Conservation (phyloP, 352 stramenopile species). For the Thalassiosira pacifica region DNA sequence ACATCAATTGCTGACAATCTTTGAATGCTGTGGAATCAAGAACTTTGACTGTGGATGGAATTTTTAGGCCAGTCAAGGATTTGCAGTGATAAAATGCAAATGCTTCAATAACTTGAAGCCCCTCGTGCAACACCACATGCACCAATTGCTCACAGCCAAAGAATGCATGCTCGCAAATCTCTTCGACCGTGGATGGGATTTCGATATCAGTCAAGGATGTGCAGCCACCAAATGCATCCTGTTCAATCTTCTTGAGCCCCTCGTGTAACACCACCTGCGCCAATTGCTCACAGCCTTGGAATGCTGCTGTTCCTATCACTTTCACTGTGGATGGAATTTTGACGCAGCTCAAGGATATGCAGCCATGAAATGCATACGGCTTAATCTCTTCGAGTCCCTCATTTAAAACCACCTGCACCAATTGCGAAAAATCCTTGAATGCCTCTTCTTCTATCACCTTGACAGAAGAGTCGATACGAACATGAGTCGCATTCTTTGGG, state of each 20-base stretch:
- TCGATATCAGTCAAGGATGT: not conserved
- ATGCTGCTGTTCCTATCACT: not conserved
- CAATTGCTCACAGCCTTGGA: not conserved
- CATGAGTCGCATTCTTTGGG: too few relatives aligned
- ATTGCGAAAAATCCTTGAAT: too few relatives aligned
- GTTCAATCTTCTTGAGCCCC: slow-evolving; percentile 3
- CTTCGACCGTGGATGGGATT: slow-evolving; percentile 1
- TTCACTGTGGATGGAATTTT: not conserved
- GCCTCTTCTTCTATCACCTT: too few relatives aligned
- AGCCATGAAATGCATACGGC: too few relatives aligned
- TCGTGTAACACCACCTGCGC: not conserved
- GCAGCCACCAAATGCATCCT: not conserved
- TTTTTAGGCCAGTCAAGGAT: not conserved
- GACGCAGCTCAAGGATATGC: not conserved
- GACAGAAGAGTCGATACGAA: too few relatives aligned
- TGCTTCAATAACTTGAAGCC: not conserved
- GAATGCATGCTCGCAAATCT: not conserved
- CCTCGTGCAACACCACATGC: not conserved
- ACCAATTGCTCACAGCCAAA: not conserved
- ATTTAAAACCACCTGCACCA: too few relatives aligned
- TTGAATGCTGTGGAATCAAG: slow-evolving; percentile 16
- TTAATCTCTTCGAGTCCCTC: too few relatives aligned
- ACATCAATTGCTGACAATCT: not conserved
- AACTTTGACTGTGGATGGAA: not conserved
- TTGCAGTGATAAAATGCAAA: not conserved